Base-by-base conservation (phyloP, 768 basidiomycete genomes). In the Amanita thiersii region DNA sequence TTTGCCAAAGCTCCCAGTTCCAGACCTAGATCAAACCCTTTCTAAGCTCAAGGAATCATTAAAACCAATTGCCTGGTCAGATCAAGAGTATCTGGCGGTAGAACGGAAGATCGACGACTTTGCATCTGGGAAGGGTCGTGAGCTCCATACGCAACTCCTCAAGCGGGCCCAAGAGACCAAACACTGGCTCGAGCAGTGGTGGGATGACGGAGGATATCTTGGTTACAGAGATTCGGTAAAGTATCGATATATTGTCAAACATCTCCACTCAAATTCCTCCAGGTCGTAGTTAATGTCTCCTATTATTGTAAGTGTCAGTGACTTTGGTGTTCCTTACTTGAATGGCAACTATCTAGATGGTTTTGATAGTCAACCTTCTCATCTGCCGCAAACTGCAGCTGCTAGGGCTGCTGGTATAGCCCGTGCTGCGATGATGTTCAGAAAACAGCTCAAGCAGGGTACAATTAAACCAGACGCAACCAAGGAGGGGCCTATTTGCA, bases 141-240 rank as follows among this genome's bases (percentile, higher is more conserved):
- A 70, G 54, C 69, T 94, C 23, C 91, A 94, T 47, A 55, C 65
- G 33, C 61, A 81, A 20, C 62, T 96, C 43, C 61, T 79, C 47
- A 57, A 70, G 30, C 68, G 76, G 32, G 69, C 75, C 12, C 63
- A 62, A 18, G 69, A 73, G 46, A 73, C 65, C 33, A 66, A 70
- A 26, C 85, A 89, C 52, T 97, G 92, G 92, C 66, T 97, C 18
- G 86, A 89, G 51, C 76, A 86, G 44, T 96, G 93, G 90, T 97
- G 93, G 92, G 91, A 97, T 56, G 81, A 88, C 49, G 59, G 56
- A 11, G 87, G 67, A 1, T 97, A 96, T 54, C 69, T 92, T 52
- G 72, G 77, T 3, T 97, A 92, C 57, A 68, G 92, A 39, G 92
- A 93, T 51, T 81, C 88, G 37, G 87, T 86, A 50, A 39, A 79